Conservation (phyloP, 345 rosid species). For the Theobroma cacao region DNA sequence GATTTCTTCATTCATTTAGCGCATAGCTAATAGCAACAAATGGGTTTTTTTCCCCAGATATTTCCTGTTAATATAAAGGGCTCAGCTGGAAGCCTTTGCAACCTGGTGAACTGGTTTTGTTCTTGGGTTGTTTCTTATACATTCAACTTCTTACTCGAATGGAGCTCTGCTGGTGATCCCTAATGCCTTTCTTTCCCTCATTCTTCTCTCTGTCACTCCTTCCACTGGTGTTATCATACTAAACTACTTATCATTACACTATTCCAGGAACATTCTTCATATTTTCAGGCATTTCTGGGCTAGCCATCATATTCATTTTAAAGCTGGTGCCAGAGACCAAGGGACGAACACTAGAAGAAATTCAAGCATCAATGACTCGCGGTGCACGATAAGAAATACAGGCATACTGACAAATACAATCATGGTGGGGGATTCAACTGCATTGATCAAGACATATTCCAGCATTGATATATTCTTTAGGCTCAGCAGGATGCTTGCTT, state of each 20-base stretch:
- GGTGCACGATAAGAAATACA: not conserved
- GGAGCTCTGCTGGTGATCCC: constrained; percentile 18
- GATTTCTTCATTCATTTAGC: not conserved
- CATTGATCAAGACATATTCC: not conserved
- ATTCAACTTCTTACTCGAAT: constrained; percentile 21
- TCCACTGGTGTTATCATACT: not conserved
- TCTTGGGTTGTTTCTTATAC: constrained; percentile 15
- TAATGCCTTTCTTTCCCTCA: not conserved
- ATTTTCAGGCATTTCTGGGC: constrained; percentile 8
- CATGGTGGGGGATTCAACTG: not conserved
- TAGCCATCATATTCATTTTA: constrained; percentile 3
- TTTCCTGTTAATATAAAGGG: constrained; percentile 1
- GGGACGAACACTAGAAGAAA: constrained; percentile 19
- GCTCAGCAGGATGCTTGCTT: too few species aligned
- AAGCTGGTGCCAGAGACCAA: constrained; percentile 18
- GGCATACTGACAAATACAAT: not conserved
- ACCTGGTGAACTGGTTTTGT: constrained; percentile 19
- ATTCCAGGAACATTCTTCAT: constrained; percentile 24
- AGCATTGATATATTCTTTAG: too few species aligned
- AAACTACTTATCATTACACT: not conserved
- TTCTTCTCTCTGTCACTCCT: not conserved
- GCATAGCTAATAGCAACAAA: not conserved
- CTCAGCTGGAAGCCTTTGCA: constrained; percentile 8
- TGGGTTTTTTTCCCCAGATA: not conserved
- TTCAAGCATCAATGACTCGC: not conserved